Percentiles rank a stretch among this genome's conserved stretches.
These are phyloP conservation scores for Talaromyces wortmannii DNA, from an alignment of 495 filamentous ascomycete species.

Conservation along the genomic window DNA sequence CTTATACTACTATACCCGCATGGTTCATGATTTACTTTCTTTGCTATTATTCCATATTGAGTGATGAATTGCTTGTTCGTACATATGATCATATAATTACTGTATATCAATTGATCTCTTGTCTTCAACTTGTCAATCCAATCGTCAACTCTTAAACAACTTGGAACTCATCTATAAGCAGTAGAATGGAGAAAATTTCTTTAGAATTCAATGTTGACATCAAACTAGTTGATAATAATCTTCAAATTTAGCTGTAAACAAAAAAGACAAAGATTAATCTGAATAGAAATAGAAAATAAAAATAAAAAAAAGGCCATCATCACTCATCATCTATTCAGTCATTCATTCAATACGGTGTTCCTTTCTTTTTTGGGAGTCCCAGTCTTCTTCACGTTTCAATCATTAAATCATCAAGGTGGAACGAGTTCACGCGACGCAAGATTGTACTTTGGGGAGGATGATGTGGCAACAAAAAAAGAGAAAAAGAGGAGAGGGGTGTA, in stretches of 20 bases:
- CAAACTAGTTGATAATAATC: not conserved
- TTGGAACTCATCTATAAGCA: no score
- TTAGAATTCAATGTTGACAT: no score
- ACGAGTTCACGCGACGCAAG: not conserved
- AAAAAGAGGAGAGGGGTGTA: constrained; percentile 4
- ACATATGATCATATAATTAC: no score
- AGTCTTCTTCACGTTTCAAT: not conserved
- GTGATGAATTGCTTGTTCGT: no score
- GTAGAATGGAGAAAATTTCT: no score
- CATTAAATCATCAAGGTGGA: not conserved
- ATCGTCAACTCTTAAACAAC: no score
- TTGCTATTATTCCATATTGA: not conserved
- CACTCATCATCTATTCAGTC: constrained; percentile 2
- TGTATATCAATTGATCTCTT: no score
- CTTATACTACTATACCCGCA: not conserved
- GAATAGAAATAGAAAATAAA: constrained; percentile 1
- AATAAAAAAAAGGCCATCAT: constrained; percentile 1
- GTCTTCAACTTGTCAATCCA: no score
- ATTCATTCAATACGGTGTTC: not conserved
- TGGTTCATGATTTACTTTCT: not conserved
- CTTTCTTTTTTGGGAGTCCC: not conserved
- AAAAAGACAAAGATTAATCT: constrained; percentile 22
- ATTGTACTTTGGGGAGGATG: not conserved
- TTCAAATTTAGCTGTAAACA: constrained; percentile 8
- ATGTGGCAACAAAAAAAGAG: not conserved